Evolutionary conservation across 495 filamentous ascomycete genomes (phyloP).

Genomic region (Podospora comata): DNA sequence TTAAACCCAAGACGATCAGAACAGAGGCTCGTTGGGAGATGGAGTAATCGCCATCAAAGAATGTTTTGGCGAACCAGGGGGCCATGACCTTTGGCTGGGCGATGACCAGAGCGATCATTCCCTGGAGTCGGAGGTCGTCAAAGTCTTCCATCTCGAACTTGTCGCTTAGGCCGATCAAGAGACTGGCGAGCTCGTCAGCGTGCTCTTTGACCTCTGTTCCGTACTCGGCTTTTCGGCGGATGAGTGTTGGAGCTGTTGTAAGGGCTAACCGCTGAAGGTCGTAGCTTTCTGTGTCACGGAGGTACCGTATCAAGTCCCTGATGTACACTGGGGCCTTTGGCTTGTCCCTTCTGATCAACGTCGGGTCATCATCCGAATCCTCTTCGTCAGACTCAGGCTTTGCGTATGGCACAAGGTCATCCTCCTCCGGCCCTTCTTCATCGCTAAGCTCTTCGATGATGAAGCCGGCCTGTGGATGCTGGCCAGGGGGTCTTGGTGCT

Average conservation of each 20-base stretch:
- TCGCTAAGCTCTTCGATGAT: constrained; percentile 69
- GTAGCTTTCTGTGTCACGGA: constrained; percentile 77
- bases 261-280: constrained; percentile 81
- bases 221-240: constrained; percentile 82
- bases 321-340: constrained; percentile 88
- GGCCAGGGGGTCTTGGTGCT: constrained; percentile 22
- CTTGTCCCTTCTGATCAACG: constrained; percentile 75
- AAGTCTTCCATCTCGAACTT: constrained; percentile 74
- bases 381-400: constrained; percentile 92
- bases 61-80: constrained; percentile 76
- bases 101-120: constrained; percentile 78
- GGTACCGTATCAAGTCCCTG: constrained; percentile 73
- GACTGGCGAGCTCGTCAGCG: constrained; percentile 70
- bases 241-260: constrained; percentile 68
- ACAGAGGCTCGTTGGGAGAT: constrained; percentile 76
- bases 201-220: constrained; percentile 85
- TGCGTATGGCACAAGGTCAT: constrained; percentile 74
- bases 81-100: constrained; percentile 74
- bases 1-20: constrained; percentile 75
- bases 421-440: constrained; percentile 57
- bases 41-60: constrained; percentile 90
- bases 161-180: constrained; percentile 76
- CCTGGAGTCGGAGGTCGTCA: constrained; percentile 70
- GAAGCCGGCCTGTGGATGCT: constrained; percentile 36
- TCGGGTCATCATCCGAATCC: constrained; percentile 90